Conservation (phyloP, 2,329 filamentous ascomycete genomes). For the Monilinia fructicola region DNA sequence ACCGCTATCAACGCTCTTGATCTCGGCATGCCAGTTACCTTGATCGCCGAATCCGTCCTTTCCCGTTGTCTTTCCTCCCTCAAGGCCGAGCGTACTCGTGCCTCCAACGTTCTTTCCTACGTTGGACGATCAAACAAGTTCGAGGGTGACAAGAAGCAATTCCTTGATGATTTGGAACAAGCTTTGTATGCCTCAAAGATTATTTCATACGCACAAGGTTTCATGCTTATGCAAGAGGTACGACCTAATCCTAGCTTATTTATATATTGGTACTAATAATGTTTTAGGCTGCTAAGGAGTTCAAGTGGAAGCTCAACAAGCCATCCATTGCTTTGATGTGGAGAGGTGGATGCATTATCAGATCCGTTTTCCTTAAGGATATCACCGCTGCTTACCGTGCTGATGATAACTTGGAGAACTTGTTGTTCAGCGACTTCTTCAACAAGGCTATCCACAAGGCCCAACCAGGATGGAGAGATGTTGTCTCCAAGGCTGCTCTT, state of each 20-base stretch:
- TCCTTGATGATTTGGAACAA: slow-evolving; percentile 97
- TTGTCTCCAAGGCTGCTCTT: slow-evolving; percentile 86
- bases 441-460: slow-evolving; percentile 98
- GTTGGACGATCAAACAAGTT: slow-evolving; percentile 76
- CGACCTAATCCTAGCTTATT: background rate
- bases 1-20: slow-evolving; percentile 98
- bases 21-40: slow-evolving; percentile 95
- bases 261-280: slow-evolving; percentile 33
- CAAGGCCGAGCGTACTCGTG: slow-evolving; percentile 88
- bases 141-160: slow-evolving; percentile 85
- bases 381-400: slow-evolving; percentile 96
- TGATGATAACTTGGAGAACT: slow-evolving; percentile 93
- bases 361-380: slow-evolving; percentile 99
- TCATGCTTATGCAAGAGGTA: slow-evolving; percentile 99
- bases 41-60: slow-evolving; percentile 97
- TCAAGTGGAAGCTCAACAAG: slow-evolving; percentile 99
- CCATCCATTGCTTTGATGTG: slow-evolving; percentile 99
- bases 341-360: slow-evolving; percentile 99
- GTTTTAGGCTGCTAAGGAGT: slow-evolving; percentile 84
- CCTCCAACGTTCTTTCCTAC: slow-evolving; percentile 72
- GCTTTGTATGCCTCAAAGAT: slow-evolving; percentile 99
- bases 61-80: slow-evolving; percentile 89
- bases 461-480: slow-evolving; percentile 87
- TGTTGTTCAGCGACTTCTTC: slow-evolving; percentile 99
- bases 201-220: slow-evolving; percentile 98